These are phyloP conservation scores for Kondoa subrosea DNA, from an alignment of 768 basidiomycete genomes.

Conservation along the genomic window DNA sequence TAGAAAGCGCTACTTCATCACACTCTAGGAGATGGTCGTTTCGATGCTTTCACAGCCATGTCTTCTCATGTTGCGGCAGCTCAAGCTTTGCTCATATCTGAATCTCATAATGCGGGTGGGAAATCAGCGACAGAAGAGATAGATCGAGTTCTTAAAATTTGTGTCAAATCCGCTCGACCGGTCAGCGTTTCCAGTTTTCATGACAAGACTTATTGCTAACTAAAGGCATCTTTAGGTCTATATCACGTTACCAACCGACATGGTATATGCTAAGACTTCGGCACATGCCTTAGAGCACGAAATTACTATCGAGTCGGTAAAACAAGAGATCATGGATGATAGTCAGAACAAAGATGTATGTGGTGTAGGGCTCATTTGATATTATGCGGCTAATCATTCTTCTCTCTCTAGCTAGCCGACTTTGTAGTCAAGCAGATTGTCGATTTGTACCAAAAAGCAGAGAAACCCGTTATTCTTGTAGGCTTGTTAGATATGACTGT, in stretches of 20 bases:
- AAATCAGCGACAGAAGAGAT: conserved; percentile 14
- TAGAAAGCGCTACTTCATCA: conserved; percentile 63
- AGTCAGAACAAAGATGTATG: conserved; percentile 17
- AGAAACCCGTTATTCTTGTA: conserved; percentile 52
- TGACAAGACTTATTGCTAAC: background rate
- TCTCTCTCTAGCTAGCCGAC: conserved; percentile 35
- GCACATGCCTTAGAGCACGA: conserved; percentile 47
- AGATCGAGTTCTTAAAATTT: conserved; percentile 14
- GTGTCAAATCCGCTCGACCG: conserved; percentile 49
- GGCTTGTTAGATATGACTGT: background rate
- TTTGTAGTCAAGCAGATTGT: conserved; percentile 60
- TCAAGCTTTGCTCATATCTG: conserved; percentile 43
- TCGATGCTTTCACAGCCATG: conserved; percentile 60
- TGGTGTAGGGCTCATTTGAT: background rate
- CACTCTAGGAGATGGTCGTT: conserved; percentile 70
- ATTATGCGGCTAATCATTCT: background rate
- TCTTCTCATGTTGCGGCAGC: conserved; percentile 56
- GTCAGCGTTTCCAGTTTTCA: conserved; percentile 31
- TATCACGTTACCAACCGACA: conserved; percentile 65
- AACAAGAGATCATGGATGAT: conserved; percentile 22
- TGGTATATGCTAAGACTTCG: conserved; percentile 48
- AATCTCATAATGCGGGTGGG: background rate
- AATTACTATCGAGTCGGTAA: conserved; percentile 30
- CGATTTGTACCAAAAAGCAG: conserved; percentile 46
- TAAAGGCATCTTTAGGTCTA: conserved; percentile 38